These are phyloP conservation scores for Salix dunnii DNA, from an alignment of 345 rosid species.

Conservation along the genomic window DNA sequence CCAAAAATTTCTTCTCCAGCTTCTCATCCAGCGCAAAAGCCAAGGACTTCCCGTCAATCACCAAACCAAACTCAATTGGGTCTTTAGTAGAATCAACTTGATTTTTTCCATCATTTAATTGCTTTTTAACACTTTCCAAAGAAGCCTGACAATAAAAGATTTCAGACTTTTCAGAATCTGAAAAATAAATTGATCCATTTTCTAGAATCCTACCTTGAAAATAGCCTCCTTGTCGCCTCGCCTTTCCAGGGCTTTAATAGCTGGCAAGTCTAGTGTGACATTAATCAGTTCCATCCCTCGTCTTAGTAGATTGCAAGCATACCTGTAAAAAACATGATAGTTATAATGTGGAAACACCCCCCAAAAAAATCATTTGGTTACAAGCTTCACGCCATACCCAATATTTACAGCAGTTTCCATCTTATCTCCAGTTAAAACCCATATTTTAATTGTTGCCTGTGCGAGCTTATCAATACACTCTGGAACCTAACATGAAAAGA, in stretches of 20 bases:
- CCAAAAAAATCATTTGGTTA: background rate
- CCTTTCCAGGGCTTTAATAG: constrained; percentile 57
- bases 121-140: constrained; percentile 45
- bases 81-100: constrained; percentile 33
- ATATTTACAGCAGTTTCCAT: constrained; percentile 88
- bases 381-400: constrained; percentile 48
- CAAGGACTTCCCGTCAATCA: constrained; percentile 84
- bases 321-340: constrained; percentile 40
- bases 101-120: constrained; percentile 38
- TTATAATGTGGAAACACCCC: constrained; percentile 9
- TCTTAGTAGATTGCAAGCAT: constrained; percentile 77
- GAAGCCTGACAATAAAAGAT: constrained; percentile 47
- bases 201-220: constrained; percentile 41
- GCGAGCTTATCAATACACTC: constrained; percentile 73
- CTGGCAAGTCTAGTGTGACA: constrained; percentile 62
- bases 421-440: constrained; percentile 94
- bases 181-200: background rate
- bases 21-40: constrained; percentile 46
- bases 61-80: constrained; percentile 46
- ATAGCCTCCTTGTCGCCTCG: constrained; percentile 52
- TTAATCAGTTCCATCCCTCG: constrained; percentile 60
- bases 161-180: constrained; percentile 15
- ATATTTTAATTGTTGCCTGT: constrained; percentile 67
- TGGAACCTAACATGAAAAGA: constrained; percentile 53
- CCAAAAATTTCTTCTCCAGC: constrained; percentile 51